Conservation (phyloP, 2,329 filamentous ascomycete genomes). For the Lecanicillium sp. region DNA sequence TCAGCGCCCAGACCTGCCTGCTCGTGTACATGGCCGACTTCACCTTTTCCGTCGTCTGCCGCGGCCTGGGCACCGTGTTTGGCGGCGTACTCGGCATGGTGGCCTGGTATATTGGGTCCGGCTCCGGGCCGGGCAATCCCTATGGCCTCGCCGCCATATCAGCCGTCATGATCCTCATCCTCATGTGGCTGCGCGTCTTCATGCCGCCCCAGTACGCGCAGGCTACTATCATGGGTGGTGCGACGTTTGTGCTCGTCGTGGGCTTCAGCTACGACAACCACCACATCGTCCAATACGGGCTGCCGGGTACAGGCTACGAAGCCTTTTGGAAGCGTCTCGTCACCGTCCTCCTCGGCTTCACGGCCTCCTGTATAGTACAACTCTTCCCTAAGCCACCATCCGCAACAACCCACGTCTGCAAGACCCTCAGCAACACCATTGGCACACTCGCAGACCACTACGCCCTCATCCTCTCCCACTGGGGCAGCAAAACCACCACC, state of each 20-base stretch:
- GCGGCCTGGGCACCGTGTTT: constrained; percentile 34
- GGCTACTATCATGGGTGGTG: constrained; percentile 23
- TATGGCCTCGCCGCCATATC: constrained; percentile 41
- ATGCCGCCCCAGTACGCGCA: constrained; percentile 18
- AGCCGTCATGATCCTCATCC: constrained; percentile 24
- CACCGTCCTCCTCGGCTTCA: constrained; percentile 35
- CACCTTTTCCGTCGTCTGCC: constrained; percentile 32
- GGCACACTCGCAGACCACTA: constrained; percentile 39
- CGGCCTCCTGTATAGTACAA: constrained; percentile 34
- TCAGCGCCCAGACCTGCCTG: constrained; percentile 40
- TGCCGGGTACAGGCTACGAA: constrained; percentile 36
- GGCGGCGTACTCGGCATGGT: constrained; percentile 39
- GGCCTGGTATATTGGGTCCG: constrained; percentile 45
- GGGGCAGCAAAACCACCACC: constrained; percentile 18
- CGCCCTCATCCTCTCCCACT: constrained; percentile 36
- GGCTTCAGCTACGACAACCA: constrained; percentile 38
- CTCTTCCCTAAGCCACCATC: constrained; percentile 39
- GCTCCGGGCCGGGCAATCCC: constrained; percentile 37
- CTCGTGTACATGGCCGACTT: constrained; percentile 44
- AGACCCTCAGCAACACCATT: constrained; percentile 33
- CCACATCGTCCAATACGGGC: constrained; percentile 34
- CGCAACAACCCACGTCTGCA: constrained; percentile 33
- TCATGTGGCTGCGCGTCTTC: constrained; percentile 28
- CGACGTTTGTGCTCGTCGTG: constrained; percentile 33
- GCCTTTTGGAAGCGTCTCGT: constrained; percentile 40